Conservation (phyloP, 2,329 filamentous ascomycete genomes). For the Diaporthe longicolla region DNA sequence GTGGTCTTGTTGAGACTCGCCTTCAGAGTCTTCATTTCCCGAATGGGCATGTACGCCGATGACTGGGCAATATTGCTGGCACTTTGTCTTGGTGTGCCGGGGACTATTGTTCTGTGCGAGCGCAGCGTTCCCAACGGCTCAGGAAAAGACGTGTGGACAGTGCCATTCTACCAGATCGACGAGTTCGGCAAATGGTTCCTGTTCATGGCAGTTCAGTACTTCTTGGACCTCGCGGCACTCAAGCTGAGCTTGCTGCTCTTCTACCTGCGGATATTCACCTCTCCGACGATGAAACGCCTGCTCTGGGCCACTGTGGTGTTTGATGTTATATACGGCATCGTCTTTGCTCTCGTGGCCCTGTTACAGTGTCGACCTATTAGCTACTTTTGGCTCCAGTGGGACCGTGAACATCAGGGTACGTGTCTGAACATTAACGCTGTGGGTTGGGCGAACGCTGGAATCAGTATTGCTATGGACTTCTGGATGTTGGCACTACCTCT, state of each 20-base stretch:
- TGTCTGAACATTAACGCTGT: constrained; percentile 58
- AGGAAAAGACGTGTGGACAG: constrained; percentile 50
- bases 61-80: constrained; percentile 43
- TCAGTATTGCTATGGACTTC: constrained; percentile 59
- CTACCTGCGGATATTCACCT: constrained; percentile 39
- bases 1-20: constrained; percentile 34
- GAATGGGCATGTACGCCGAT: constrained; percentile 40
- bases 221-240: constrained; percentile 32
- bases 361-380: constrained; percentile 57
- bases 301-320: constrained; percentile 35
- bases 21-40: constrained; percentile 41
- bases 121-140: constrained; percentile 44
- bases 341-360: constrained; percentile 52
- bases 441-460: constrained; percentile 58
- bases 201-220: constrained; percentile 45
- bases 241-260: constrained; percentile 39
- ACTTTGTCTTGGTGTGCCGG: constrained; percentile 41
- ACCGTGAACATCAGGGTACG: constrained; percentile 54
- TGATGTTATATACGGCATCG: constrained; percentile 43
- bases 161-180: constrained; percentile 47
- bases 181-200: constrained; percentile 47
- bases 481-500: constrained; percentile 60
- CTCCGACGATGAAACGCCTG: constrained; percentile 17
- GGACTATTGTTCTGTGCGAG: constrained; percentile 38
- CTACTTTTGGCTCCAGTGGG: constrained; percentile 60